A percentile compares a stretch with the other conserved stretches of the same genome.
These are phyloP conservation scores for Populus euphratica DNA, from an alignment of 345 rosid genomes.

Conservation along the genomic window DNA sequence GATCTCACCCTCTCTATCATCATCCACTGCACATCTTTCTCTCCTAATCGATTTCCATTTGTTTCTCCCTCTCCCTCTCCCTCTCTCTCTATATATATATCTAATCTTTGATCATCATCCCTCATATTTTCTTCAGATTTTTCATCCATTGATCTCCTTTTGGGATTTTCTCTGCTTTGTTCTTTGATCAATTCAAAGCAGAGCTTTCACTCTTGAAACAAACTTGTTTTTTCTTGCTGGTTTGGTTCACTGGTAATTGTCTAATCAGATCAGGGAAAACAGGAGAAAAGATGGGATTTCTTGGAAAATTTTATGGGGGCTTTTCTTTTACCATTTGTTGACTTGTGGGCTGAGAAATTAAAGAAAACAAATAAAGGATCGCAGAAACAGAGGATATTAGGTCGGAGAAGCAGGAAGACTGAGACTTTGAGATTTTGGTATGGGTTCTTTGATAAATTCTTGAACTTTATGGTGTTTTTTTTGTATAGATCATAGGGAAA, in stretches of 20 bases:
- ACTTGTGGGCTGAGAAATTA: neutral
- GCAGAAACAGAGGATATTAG: neutral
- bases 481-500: neutral
- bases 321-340: neutral
- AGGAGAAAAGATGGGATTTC: neutral
- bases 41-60: neutral
- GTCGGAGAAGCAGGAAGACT: neutral
- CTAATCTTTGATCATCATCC: neutral
- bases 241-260: neutral
- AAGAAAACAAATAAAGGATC: neutral
- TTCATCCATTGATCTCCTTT: neutral
- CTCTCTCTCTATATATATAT: neutral
- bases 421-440: neutral
- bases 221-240: neutral
- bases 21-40: neutral
- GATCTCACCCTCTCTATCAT: neutral
- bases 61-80: neutral
- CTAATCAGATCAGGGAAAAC: neutral
- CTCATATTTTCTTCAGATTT: neutral
- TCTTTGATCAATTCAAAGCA: neutral
- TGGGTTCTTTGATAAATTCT: neutral
- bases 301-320: neutral
- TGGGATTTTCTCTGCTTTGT: neutral
- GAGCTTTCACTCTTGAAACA: neutral
- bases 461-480: neutral